Evolutionary conservation across 306 rosid species (phyloP).

Genomic region (Prunus persica): Prunus_persica_NCBIv2 NC_034010.1:693501-694000

Average conservation of each 20-base stretch:
- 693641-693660: background rate
- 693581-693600: background rate
- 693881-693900: background rate
- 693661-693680: background rate
- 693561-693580: background rate
- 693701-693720: background rate
- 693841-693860: background rate
- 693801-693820: background rate
- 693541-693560: constrained; percentile 1
- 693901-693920: background rate
- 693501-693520: constrained; percentile 11
- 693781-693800: background rate
- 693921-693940: constrained; percentile 17
- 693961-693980: background rate
- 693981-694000: constrained; percentile 7
- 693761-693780: background rate
- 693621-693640: background rate
- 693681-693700: background rate
- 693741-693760: background rate
- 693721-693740: background rate
- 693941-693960: constrained; percentile 3
- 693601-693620: background rate
- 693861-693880: background rate
- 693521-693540: constrained; percentile 14
- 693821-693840: background rate